Evolutionary conservation across 306 rosid species (phyloP).

Genomic region (Sphenostylis stenocarpa): DNA sequence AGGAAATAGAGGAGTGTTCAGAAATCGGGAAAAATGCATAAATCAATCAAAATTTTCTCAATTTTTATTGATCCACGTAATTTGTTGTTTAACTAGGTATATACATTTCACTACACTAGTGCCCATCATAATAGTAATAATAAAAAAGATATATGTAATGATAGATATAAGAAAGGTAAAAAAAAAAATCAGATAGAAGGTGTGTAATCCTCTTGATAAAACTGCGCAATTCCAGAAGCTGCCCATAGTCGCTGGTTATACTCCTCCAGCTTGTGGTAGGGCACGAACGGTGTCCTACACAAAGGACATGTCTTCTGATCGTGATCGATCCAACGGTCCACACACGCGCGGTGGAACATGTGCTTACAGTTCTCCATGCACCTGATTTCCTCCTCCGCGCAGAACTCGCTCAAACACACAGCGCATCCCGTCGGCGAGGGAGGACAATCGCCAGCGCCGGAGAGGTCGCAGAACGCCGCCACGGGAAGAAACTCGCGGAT

Average conservation of each 20-base stretch:
- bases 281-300: constrained; percentile 77
- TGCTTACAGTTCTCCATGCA: constrained; percentile 77
- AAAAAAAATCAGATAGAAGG: constrained; percentile 13
- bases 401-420: constrained; percentile 74
- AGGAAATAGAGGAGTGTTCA: no score
- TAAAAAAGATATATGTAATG: not conserved
- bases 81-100: not conserved
- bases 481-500: constrained; percentile 77
- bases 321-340: constrained; percentile 97
- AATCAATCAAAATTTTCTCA: not conserved
- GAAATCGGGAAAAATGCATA: not conserved
- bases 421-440: constrained; percentile 44
- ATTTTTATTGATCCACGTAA: not conserved
- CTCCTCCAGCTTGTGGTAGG: constrained; percentile 52
- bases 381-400: constrained; percentile 71
- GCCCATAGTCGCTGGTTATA: constrained; percentile 76
- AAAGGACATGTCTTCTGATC: constrained; percentile 91
- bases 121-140: not conserved
- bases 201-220: constrained; percentile 46
- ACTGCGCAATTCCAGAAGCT: constrained; percentile 50
- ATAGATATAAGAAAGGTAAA: not conserved
- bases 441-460: not conserved
- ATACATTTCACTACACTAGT: constrained; percentile 22
- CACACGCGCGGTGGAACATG: constrained; percentile 77
- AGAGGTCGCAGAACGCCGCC: constrained; percentile 42